These are phyloP conservation scores for Aspergillus sparsus DNA, from an alignment of 495 filamentous ascomycete genomes.

Conservation along the genomic window DNA sequence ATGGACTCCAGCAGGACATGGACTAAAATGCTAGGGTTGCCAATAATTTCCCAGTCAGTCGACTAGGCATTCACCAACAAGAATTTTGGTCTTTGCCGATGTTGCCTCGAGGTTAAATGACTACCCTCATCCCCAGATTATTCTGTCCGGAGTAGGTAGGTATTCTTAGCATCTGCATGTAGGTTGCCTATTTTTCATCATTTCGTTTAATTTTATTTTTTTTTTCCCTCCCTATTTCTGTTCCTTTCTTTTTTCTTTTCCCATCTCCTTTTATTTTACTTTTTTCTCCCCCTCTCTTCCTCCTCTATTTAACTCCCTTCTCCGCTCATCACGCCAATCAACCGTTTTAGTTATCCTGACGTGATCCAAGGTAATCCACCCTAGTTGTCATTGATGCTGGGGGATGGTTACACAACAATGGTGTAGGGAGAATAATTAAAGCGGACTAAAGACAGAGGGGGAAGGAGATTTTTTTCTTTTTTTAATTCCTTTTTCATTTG, in stretches of 20 bases:
- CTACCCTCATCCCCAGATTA: slow-evolving; percentile 1
- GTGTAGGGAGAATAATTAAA: background rate
- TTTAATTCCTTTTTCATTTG: background rate
- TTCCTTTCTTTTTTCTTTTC: background rate
- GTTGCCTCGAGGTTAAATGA: slow-evolving; percentile 6
- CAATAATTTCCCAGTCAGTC: background rate
- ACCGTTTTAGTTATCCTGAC: background rate
- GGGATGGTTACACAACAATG: background rate
- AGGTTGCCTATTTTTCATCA: slow-evolving; percentile 5
- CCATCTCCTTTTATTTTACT: background rate
- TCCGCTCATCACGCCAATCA: background rate
- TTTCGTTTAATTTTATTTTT: too few species aligned
- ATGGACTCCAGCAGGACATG: too few species aligned
- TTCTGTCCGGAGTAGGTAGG: background rate
- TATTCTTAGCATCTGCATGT: background rate
- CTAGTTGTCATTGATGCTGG: background rate
- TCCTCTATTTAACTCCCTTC: background rate
- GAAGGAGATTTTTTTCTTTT: background rate
- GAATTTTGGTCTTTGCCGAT: slow-evolving; percentile 5
- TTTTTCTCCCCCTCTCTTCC: background rate
- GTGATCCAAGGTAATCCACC: background rate
- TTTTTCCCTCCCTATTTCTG: background rate
- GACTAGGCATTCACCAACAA: background rate
- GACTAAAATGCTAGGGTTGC: too few species aligned
- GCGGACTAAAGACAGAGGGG: background rate